phyloP scores from a whole-genome alignment of 2,329 filamentous ascomycete genomes.

The Monosporascus sp. region DNA sequence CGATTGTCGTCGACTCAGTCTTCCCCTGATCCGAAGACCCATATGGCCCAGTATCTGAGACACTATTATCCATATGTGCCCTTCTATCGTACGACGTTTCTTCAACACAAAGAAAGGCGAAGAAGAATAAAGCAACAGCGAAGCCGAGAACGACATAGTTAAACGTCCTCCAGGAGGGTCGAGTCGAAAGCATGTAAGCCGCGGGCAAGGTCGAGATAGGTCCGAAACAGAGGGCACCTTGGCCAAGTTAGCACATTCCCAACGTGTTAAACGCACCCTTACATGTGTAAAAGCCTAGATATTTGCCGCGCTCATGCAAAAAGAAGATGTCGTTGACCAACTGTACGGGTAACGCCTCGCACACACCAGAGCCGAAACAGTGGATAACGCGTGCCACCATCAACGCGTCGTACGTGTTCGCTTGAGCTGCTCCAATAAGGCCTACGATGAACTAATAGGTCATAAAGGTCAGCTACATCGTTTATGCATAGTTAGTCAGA shows the following conservation, averaged over 20 bases:
- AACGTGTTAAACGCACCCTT: not conserved
- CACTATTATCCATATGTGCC: constrained; percentile 9
- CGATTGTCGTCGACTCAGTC: constrained; percentile 11
- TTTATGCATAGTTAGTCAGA: not conserved
- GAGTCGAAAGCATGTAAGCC: constrained; percentile 55
- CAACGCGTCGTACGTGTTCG: constrained; percentile 30
- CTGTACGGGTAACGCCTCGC: constrained; percentile 41
- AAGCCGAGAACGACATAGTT: constrained; percentile 59
- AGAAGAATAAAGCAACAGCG: constrained; percentile 34
- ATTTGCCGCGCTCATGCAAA: constrained; percentile 43
- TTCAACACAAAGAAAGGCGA: constrained; percentile 49
- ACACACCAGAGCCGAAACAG: constrained; percentile 37
- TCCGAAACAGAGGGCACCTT: constrained; percentile 51
- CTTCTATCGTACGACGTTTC: constrained; percentile 42
- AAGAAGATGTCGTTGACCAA: constrained; percentile 43
- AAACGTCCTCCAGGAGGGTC: constrained; percentile 55
- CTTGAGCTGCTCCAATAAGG: constrained; percentile 33
- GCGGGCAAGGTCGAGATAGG: constrained; percentile 53
- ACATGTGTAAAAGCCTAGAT: constrained; percentile 56
- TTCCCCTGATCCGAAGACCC: constrained; percentile 22
- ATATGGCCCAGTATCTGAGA: constrained; percentile 4
- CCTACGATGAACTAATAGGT: constrained; percentile 32
- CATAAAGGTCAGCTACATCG: not conserved
- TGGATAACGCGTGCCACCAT: constrained; percentile 37
- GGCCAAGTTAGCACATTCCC: constrained; percentile 1